Conservation (phyloP, 2,329 filamentous ascomycete genomes). For the Apiospora malaysiana region DNA sequence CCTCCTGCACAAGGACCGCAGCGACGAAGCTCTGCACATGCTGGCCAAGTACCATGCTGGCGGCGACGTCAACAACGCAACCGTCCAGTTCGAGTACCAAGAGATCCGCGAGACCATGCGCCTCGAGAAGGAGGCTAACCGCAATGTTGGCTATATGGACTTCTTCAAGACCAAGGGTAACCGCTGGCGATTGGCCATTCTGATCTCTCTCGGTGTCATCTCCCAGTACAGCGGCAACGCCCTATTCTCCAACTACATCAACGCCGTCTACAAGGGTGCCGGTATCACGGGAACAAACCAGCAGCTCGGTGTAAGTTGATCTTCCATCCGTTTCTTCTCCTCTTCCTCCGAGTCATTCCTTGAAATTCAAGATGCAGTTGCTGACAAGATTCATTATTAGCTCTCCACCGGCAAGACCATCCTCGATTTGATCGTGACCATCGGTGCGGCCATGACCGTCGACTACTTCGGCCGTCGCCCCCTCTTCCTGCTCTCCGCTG, state of each 20-base stretch:
- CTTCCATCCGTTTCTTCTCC: too few relatives aligned
- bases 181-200: constrained; percentile 65
- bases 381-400: constrained; percentile 38
- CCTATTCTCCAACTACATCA: constrained; percentile 71
- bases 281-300: constrained; percentile 63
- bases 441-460: constrained; percentile 56
- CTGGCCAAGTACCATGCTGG: constrained; percentile 69
- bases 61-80: constrained; percentile 61
- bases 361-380: not conserved
- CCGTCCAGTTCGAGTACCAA: constrained; percentile 69
- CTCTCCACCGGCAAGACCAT: constrained; percentile 63
- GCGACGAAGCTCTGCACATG: constrained; percentile 65
- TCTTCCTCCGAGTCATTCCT: not conserved
- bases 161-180: constrained; percentile 69
- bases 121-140: constrained; percentile 58
- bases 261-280: constrained; percentile 64
- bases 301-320: constrained; percentile 56
- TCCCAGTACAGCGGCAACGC: constrained; percentile 73
- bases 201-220: constrained; percentile 68
- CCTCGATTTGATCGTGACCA: constrained; percentile 62
- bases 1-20: constrained; percentile 67
- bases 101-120: constrained; percentile 70
- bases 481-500: constrained; percentile 57
- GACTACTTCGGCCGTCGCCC: constrained; percentile 59
- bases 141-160: constrained; percentile 61